phyloP scores from a whole-genome alignment of 345 rosid species.

The Bruguiera parviflora region DNA sequence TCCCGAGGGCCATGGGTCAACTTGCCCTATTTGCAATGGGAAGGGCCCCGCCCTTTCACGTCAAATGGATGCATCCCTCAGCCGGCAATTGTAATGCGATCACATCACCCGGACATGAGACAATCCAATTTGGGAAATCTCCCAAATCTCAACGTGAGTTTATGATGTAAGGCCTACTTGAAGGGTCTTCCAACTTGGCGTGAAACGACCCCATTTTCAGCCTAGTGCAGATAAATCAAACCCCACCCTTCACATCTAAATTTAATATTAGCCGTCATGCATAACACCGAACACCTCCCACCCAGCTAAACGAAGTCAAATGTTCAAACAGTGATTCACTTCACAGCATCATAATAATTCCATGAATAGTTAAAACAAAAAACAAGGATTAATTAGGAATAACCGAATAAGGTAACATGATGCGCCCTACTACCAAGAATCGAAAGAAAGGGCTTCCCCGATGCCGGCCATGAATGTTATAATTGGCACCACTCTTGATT shows the following conservation, averaged over 20 bases:
- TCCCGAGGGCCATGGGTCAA: background rate
- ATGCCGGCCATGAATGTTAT: slow-evolving; percentile 7
- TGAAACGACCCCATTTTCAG: slow-evolving; percentile 8
- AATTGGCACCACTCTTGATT: slow-evolving; percentile 4
- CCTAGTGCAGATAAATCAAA: slow-evolving; percentile 15
- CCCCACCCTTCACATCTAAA: slow-evolving; percentile 14
- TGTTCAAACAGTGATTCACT: too few species aligned
- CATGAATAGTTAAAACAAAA: too few species aligned
- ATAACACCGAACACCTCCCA: background rate
- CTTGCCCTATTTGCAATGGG: background rate
- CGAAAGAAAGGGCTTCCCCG: background rate
- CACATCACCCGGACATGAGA: background rate
- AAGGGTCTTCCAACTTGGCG: slow-evolving; percentile 1
- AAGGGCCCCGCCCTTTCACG: background rate
- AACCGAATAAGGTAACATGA: background rate
- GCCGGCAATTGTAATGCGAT: slow-evolving; percentile 12
- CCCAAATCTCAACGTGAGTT: background rate
- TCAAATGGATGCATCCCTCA: slow-evolving; percentile 3
- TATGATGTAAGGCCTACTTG: background rate
- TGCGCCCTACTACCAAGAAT: slow-evolving; percentile 21
- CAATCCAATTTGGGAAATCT: slow-evolving; percentile 4
- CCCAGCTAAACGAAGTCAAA: too few species aligned
- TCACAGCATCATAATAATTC: too few species aligned
- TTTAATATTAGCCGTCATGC: background rate
- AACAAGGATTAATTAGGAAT: too few species aligned